phyloP scores from a whole-genome alignment of 1,284 basidiomycete species.

The Tylopilus orsonianus region DNA sequence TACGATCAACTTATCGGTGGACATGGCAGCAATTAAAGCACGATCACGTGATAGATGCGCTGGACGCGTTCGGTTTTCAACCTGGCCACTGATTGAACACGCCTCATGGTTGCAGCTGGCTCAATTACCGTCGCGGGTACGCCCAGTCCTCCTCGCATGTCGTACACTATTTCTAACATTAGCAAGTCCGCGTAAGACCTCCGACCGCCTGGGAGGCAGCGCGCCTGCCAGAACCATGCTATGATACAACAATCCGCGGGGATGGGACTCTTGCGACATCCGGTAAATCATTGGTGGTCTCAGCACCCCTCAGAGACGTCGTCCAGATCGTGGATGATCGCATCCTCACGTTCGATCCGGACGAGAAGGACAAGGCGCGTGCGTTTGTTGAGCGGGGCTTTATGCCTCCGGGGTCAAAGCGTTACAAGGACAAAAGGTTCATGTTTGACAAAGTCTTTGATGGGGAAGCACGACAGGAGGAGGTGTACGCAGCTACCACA shows the following conservation, averaged over 20 bases:
- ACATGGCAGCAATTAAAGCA: slow-evolving; percentile 25
- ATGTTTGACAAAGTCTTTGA: slow-evolving; percentile 94
- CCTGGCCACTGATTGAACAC: slow-evolving; percentile 12
- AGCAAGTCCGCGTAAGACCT: slow-evolving; percentile 85
- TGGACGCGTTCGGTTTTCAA: slow-evolving; percentile 38
- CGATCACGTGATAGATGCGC: slow-evolving; percentile 29
- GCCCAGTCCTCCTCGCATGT: slow-evolving; percentile 16
- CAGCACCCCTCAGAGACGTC: slow-evolving; percentile 66
- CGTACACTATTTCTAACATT: slow-evolving; percentile 7
- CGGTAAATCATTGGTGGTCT: slow-evolving; percentile 47
- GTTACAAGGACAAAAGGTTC: slow-evolving; percentile 92
- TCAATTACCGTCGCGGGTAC: slow-evolving; percentile 85
- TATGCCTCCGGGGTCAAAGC: slow-evolving; percentile 78
- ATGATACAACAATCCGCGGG: slow-evolving; percentile 70
- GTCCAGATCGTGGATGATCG: slow-evolving; percentile 82
- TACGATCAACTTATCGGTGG: slow-evolving; percentile 37
- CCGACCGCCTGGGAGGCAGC: slow-evolving; percentile 82
- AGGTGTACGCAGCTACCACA: slow-evolving; percentile 84
- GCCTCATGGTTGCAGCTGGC: slow-evolving; percentile 73
- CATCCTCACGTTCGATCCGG: slow-evolving; percentile 93
- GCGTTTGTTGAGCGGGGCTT: slow-evolving; percentile 81
- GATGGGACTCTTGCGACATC: slow-evolving; percentile 80
- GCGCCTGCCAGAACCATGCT: slow-evolving; percentile 71
- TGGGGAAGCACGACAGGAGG: slow-evolving; percentile 75
- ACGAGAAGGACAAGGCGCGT: slow-evolving; percentile 75